Conservation (phyloP, 768 basidiomycete genomes). For the Agrocybe praecox region DNA sequence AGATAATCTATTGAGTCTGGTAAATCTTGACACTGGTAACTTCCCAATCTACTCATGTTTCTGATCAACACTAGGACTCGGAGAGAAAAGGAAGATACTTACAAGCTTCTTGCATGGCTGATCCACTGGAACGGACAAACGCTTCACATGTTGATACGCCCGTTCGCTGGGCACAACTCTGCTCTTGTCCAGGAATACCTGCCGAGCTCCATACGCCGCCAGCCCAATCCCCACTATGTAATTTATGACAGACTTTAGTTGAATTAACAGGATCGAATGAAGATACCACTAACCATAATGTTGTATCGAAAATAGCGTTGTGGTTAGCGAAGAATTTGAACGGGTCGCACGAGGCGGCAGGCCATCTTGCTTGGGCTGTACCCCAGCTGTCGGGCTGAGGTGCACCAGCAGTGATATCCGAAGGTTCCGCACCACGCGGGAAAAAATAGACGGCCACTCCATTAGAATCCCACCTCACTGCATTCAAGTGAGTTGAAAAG, state of each 20-base stretch:
- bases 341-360: slow-evolving; percentile 73
- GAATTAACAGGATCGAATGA: background rate
- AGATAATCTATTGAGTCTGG: slow-evolving; percentile 36
- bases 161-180: slow-evolving; percentile 84
- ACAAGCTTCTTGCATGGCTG: slow-evolving; percentile 78
- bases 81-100: slow-evolving; percentile 32
- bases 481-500: slow-evolving; percentile 6
- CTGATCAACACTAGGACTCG: slow-evolving; percentile 1
- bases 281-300: slow-evolving; percentile 63
- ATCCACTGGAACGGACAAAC: slow-evolving; percentile 75
- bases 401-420: slow-evolving; percentile 71
- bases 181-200: slow-evolving; percentile 82
- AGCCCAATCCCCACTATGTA: slow-evolving; percentile 85
- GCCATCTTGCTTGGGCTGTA: slow-evolving; percentile 76
- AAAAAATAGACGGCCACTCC: slow-evolving; percentile 88
- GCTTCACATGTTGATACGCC: slow-evolving; percentile 80
- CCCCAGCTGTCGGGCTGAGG: slow-evolving; percentile 83
- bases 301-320: slow-evolving; percentile 82
- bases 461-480: slow-evolving; percentile 74
- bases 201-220: slow-evolving; percentile 71
- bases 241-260: background rate
- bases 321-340: slow-evolving; percentile 80
- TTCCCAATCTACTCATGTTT: slow-evolving; percentile 69
- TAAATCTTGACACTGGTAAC: slow-evolving; percentile 76
- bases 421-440: slow-evolving; percentile 69